Evolutionary conservation across 257 asterid genomes (phyloP).

Genomic region (Solanum pimpinellifolium): DNA sequence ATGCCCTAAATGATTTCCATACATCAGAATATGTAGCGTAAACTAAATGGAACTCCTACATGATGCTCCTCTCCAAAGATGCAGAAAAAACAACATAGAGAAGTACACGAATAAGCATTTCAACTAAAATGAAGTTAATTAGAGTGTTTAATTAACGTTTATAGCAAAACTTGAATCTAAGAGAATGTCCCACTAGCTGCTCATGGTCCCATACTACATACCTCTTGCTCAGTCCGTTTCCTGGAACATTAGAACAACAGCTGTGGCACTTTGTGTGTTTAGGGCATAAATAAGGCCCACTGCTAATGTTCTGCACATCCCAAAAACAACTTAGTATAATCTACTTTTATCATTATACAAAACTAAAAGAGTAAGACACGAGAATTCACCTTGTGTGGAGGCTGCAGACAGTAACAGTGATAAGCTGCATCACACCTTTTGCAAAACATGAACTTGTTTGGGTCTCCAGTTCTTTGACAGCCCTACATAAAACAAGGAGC

Average conservation of each 20-base stretch:
- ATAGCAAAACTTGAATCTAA: not conserved
- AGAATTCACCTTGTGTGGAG: constrained; percentile 83
- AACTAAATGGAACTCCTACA: not conserved
- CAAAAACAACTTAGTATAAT: constrained; percentile 7
- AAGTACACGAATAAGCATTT: not conserved
- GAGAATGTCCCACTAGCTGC: not conserved
- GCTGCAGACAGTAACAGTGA: constrained; percentile 95
- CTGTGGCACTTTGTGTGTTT: constrained; percentile 95
- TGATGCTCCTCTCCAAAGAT: not conserved
- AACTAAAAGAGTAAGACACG: not conserved
- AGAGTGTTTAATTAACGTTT: not conserved
- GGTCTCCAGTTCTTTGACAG: constrained; percentile 87
- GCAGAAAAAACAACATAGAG: not conserved
- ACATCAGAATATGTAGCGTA: not conserved
- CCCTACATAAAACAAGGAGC: constrained; percentile 31
- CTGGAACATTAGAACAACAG: constrained; percentile 85
- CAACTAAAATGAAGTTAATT: not conserved
- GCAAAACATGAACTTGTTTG: constrained; percentile 87
- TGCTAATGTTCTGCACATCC: constrained; percentile 62
- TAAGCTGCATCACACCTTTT: constrained; percentile 92
- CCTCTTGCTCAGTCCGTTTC: constrained; percentile 94
- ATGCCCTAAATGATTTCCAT: not conserved
- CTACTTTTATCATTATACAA: not conserved
- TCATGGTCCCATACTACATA: constrained; percentile 13
- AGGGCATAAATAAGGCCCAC: constrained; percentile 93